Conservation (phyloP, 768 basidiomycete genomes). For the Trametes coccinea region DNA sequence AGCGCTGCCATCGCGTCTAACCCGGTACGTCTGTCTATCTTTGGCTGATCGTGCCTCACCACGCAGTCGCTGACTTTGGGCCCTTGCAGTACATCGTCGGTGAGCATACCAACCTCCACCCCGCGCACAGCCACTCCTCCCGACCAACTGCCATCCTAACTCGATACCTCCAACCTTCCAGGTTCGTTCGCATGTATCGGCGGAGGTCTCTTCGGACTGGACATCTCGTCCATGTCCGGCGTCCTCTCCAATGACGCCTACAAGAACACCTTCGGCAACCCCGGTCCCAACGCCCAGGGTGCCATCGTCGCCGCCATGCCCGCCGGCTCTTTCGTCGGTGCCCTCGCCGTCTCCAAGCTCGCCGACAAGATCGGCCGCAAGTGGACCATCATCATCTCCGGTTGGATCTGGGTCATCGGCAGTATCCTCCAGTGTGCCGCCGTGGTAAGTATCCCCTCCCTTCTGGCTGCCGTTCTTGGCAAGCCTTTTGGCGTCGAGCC, state of each 20-base stretch:
- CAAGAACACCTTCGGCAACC: slow-evolving; percentile 38
- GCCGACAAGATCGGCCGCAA: slow-evolving; percentile 69
- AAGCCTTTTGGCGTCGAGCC: no score
- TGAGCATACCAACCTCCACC: not conserved
- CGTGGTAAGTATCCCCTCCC: slow-evolving; percentile 33
- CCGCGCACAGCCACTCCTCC: no score
- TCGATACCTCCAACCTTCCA: not conserved
- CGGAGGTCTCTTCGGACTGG: slow-evolving; percentile 76
- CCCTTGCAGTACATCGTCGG: slow-evolving; percentile 62
- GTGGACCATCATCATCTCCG: slow-evolving; percentile 63
- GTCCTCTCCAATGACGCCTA: slow-evolving; percentile 53
- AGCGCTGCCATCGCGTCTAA: slow-evolving; percentile 56
- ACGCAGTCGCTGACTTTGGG: not conserved
- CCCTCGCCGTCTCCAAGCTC: slow-evolving; percentile 60
- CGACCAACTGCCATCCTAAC: not conserved
- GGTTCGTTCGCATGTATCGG: slow-evolving; percentile 80
- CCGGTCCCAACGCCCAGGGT: slow-evolving; percentile 58
- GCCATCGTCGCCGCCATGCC: slow-evolving; percentile 82
- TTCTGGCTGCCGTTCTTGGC: not conserved
- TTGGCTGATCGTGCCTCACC: not conserved
- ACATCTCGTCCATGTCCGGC: slow-evolving; percentile 83
- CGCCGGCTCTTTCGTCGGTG: slow-evolving; percentile 68
- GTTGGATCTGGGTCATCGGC: slow-evolving; percentile 72
- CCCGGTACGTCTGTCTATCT: slow-evolving; percentile 41
- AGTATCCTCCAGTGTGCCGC: slow-evolving; percentile 70